A percentile compares a stretch with the other conserved stretches of the same genome.
These are phyloP conservation scores for Asterochloris erici DNA, from an alignment of 139 green algal species.

Conservation along the genomic window DNA sequence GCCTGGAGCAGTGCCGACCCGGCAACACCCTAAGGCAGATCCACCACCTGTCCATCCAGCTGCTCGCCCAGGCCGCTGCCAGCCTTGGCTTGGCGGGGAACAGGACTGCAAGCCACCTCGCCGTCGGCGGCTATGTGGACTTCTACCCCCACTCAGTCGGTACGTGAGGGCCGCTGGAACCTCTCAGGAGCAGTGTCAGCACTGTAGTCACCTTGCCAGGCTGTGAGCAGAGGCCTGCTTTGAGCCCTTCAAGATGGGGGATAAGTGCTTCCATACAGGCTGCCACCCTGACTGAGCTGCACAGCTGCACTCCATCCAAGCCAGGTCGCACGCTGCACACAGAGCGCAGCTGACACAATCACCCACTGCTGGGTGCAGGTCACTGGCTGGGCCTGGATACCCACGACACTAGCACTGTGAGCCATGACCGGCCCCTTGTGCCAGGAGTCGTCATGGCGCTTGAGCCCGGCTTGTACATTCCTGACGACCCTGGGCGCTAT, in stretches of 20 bases:
- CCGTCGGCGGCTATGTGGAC: conserved; percentile 24
- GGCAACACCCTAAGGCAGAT: conserved; percentile 56
- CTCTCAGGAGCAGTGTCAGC: too few species aligned
- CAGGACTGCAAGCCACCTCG: conserved; percentile 2
- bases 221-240: too few species aligned
- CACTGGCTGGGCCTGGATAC: conserved; percentile 79
- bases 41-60: conserved; percentile 45
- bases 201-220: too few species aligned
- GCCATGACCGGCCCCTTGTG: conserved; percentile 48
- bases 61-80: conserved; percentile 41
- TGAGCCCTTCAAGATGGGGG: too few species aligned
- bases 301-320: too few species aligned
- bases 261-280: too few species aligned
- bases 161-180: neutral
- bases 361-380: conserved; percentile 19
- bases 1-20: conserved; percentile 42
- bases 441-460: conserved; percentile 71
- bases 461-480: conserved; percentile 86
- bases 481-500: conserved; percentile 32
- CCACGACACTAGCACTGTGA: conserved; percentile 70
- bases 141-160: conserved; percentile 78
- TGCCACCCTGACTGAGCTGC: too few species aligned
- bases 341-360: neutral
- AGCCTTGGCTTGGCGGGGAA: conserved; percentile 19
- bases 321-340: too few species aligned